Evolutionary conservation across 164 flowering plant species (phyloP).

Genomic region (Euptelea pleiosperma): DNA sequence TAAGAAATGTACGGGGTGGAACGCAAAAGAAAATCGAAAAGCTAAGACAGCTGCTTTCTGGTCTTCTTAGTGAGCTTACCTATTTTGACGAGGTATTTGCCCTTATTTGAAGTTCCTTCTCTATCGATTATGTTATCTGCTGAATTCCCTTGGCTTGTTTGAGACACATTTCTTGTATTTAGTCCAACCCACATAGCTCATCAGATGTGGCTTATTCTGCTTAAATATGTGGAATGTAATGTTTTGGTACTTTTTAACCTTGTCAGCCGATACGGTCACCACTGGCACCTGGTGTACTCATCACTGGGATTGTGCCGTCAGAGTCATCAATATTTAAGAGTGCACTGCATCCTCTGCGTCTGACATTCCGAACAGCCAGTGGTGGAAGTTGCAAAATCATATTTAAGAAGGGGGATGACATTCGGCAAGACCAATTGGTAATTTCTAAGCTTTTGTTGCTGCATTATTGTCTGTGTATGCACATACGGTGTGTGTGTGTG

Average conservation of each 20-base stretch:
- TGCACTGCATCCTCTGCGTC: constrained; percentile 83
- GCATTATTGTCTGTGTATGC: no score
- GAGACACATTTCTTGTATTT: no score
- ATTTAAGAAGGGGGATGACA: constrained; percentile 93
- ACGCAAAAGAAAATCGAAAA: constrained; percentile 92
- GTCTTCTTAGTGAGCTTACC: constrained; percentile 90
- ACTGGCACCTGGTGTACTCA: constrained; percentile 62
- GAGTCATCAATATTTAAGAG: constrained; percentile 89
- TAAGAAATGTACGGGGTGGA: constrained; percentile 83
- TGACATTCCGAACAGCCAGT: constrained; percentile 68
- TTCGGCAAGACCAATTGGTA: constrained; percentile 95
- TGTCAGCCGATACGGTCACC: constrained; percentile 87
- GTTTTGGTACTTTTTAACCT: no score
- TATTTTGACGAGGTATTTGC: constrained; percentile 90
- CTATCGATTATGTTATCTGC: no score
- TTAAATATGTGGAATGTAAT: no score
- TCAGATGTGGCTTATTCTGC: no score
- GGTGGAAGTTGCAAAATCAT: constrained; percentile 77
- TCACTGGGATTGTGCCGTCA: constrained; percentile 84
- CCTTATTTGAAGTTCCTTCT: no score
- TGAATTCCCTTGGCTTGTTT: no score
- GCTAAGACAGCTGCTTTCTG: constrained; percentile 89
- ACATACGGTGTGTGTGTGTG: no score
- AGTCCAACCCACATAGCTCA: no score
- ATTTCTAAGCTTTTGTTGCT: no score